Conservation (phyloP, 164 flowering plant species). For the Brasenia schreberi region DNA sequence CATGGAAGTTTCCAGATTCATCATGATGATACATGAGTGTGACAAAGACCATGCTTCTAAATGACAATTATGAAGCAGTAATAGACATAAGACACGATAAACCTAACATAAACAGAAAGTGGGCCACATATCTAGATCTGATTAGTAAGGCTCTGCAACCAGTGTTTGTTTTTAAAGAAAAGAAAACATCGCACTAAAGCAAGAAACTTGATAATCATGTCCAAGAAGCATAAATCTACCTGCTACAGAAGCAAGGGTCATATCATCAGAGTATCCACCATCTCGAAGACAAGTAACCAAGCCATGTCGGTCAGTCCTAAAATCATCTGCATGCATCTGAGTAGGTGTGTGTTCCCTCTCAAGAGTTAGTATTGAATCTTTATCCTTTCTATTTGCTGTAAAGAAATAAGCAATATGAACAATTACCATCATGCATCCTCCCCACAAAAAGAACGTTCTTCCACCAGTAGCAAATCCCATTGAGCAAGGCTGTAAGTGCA, state of each 20-base stretch:
- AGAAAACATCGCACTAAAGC: no score
- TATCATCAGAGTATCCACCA: constrained; percentile 98
- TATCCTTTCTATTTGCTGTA: not conserved
- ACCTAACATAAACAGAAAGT: no score
- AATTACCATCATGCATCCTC: constrained; percentile 99
- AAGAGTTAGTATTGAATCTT: not conserved
- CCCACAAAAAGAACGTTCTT: constrained; percentile 91
- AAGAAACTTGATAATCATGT: no score
- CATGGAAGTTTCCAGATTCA: no score
- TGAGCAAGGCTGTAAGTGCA: constrained; percentile 72
- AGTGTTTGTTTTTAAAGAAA: no score
- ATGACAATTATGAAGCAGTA: no score
- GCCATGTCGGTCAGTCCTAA: constrained; percentile 65
- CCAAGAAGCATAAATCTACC: constrained; percentile 27
- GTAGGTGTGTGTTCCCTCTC: constrained; percentile 5
- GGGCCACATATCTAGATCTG: no score
- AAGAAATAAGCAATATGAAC: constrained; percentile 2
- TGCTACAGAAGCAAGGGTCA: constrained; percentile 95
- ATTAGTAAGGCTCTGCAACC: no score
- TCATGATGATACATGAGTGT: no score
- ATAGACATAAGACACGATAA: no score
- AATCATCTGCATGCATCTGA: constrained; percentile 99
- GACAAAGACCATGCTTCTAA: no score
- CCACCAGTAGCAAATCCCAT: constrained; percentile 99
- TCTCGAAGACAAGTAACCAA: constrained; percentile 65